These are phyloP conservation scores for Lentinula boryana DNA, from an alignment of 768 basidiomycete genomes.

Conservation along the genomic window DNA sequence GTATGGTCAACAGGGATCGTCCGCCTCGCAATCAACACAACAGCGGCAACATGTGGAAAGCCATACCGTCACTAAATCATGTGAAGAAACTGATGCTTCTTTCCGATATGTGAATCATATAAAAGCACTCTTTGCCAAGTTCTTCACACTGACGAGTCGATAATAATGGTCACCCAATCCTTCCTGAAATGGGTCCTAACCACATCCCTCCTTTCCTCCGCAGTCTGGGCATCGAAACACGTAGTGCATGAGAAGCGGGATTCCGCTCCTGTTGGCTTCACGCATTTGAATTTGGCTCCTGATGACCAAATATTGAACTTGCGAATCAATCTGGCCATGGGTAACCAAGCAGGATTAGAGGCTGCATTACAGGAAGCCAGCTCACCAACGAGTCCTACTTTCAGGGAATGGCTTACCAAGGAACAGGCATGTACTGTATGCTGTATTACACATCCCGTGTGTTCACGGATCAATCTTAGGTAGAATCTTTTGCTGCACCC, in stretches of 20 bases:
- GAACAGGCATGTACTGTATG: constrained; percentile 18
- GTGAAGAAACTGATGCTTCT: not conserved
- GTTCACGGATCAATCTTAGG: constrained; percentile 2
- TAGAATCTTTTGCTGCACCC: constrained; percentile 14
- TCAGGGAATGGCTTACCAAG: constrained; percentile 25
- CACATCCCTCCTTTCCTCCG: not conserved
- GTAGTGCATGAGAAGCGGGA: constrained; percentile 18
- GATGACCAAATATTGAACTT: constrained; percentile 18
- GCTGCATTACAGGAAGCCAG: constrained; percentile 24
- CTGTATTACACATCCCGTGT: too few relatives aligned
- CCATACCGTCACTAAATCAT: not conserved
- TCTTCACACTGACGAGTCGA: not conserved
- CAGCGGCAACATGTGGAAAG: not conserved
- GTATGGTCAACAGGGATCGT: too few relatives aligned
- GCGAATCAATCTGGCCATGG: constrained; percentile 26
- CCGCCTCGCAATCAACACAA: not conserved
- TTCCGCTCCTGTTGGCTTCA: constrained; percentile 18
- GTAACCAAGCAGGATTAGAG: constrained; percentile 24
- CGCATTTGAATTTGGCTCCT: constrained; percentile 13
- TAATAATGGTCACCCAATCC: not conserved
- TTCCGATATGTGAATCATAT: not conserved
- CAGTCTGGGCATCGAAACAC: not conserved
- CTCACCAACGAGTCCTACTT: constrained; percentile 20
- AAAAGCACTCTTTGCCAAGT: not conserved
- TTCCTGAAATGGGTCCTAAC: not conserved